phyloP scores from a whole-genome alignment of 192 early-diverging fungal genomes.

The Piromyces sp. region DNA sequence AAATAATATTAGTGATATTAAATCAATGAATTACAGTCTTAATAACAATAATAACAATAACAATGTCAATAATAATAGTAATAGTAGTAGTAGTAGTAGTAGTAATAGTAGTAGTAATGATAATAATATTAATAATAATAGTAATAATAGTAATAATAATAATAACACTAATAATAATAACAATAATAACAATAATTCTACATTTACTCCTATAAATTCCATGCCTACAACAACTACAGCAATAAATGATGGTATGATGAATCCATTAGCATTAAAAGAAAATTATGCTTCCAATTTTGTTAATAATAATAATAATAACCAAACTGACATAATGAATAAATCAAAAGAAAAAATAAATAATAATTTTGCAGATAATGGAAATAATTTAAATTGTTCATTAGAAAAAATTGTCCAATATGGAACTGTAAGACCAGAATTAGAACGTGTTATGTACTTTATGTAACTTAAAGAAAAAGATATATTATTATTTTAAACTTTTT shows the following conservation, averaged over 20 bases:
- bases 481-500: too few relatives aligned
- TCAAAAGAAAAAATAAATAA: neutral
- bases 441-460: neutral
- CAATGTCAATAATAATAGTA: too few relatives aligned
- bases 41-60: neutral
- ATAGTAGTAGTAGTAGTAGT: too few relatives aligned
- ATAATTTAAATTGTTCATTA: neutral
- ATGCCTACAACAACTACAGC: too few relatives aligned
- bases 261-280: neutral
- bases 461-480: neutral
- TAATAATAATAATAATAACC: too few relatives aligned
- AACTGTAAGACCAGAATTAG: neutral
- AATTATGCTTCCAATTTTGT: too few relatives aligned
- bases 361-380: neutral
- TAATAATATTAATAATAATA: too few relatives aligned
- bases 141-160: too few relatives aligned
- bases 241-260: neutral
- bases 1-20: neutral
- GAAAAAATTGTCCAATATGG: neutral
- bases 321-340: neutral
- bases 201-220: too few relatives aligned
- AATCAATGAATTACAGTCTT: neutral
- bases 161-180: too few relatives aligned
- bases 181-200: too few relatives aligned
- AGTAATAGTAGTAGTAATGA: too few relatives aligned